phyloP scores from a whole-genome alignment of 2,329 filamentous ascomycete genomes.

The Trematosphaeria pertusa region DNA sequence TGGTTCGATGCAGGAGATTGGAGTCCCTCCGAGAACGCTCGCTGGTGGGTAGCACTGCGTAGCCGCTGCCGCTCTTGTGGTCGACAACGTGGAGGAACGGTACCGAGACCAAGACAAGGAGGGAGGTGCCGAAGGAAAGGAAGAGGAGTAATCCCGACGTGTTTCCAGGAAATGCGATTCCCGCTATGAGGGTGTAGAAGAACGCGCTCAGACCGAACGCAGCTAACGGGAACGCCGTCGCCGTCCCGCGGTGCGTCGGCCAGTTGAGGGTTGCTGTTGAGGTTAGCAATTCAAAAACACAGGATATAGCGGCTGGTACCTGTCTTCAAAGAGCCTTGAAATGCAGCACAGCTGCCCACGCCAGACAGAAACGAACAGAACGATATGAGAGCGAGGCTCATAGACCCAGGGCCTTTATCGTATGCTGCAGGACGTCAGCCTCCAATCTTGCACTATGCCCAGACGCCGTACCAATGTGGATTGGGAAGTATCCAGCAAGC shows the following conservation, averaged over 20 bases:
- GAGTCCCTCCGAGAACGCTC: slow-evolving; percentile 55
- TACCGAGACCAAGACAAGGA: slow-evolving; percentile 76
- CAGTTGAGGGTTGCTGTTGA: slow-evolving; percentile 82
- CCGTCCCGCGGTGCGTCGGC: slow-evolving; percentile 88
- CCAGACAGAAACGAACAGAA: slow-evolving; percentile 87
- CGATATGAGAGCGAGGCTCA: slow-evolving; percentile 68
- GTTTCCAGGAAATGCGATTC: slow-evolving; percentile 80
- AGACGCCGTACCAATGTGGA: slow-evolving; percentile 63
- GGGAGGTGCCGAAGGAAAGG: slow-evolving; percentile 78
- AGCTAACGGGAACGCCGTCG: slow-evolving; percentile 90
- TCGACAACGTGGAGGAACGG: slow-evolving; percentile 82
- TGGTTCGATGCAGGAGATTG: slow-evolving; percentile 56
- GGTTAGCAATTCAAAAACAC: slow-evolving; percentile 12
- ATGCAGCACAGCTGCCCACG: slow-evolving; percentile 89
- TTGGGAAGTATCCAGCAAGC: slow-evolving; percentile 82
- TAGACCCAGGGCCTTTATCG: slow-evolving; percentile 67
- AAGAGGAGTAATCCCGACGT: slow-evolving; percentile 82
- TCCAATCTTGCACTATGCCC: neutral
- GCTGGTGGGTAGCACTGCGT: slow-evolving; percentile 63
- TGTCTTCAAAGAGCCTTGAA: slow-evolving; percentile 83
- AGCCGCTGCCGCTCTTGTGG: slow-evolving; percentile 64
- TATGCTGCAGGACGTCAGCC: slow-evolving; percentile 65
- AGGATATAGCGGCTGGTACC: slow-evolving; percentile 46
- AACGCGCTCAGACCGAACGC: slow-evolving; percentile 95
- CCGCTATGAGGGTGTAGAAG: slow-evolving; percentile 86